Percentiles rank a stretch among this genome's conserved stretches.
phyloP scores from a whole-genome alignment of 164 flowering plant genomes.

The Vitis rotundifolia region DNA sequence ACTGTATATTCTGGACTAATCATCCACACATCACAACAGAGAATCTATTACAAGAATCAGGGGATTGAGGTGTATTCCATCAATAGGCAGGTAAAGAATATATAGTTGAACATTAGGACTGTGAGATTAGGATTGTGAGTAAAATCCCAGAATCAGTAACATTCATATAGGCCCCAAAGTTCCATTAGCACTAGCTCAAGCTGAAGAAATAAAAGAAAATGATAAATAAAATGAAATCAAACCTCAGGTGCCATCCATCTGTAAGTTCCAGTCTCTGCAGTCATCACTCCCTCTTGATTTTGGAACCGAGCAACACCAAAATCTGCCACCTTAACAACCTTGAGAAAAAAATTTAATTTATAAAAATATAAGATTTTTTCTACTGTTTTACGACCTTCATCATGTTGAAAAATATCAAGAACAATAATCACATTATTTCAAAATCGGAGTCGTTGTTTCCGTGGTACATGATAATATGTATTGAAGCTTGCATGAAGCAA shows the following conservation, averaged over 20 bases:
- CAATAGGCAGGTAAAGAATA: too few species aligned
- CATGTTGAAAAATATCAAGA: too few species aligned
- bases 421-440: too few species aligned
- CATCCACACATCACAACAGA: too few species aligned
- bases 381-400: not conserved
- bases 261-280: constrained; percentile 97
- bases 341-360: constrained; percentile 12
- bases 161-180: not conserved
- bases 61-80: too few species aligned
- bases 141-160: not conserved
- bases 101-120: too few species aligned
- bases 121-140: too few species aligned
- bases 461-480: not conserved
- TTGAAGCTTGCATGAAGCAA: not conserved
- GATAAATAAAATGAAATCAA: constrained; percentile 4
- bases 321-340: constrained; percentile 98
- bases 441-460: too few species aligned
- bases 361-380: constrained; percentile 1
- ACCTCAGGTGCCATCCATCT: constrained; percentile 99
- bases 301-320: constrained; percentile 98
- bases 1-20: too few species aligned
- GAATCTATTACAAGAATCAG: too few species aligned
- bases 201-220: not conserved
- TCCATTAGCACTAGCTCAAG: not conserved
- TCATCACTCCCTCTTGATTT: constrained; percentile 83